Conservation (phyloP, 257 asterid genomes). For the Ligustrum vulgare region DNA sequence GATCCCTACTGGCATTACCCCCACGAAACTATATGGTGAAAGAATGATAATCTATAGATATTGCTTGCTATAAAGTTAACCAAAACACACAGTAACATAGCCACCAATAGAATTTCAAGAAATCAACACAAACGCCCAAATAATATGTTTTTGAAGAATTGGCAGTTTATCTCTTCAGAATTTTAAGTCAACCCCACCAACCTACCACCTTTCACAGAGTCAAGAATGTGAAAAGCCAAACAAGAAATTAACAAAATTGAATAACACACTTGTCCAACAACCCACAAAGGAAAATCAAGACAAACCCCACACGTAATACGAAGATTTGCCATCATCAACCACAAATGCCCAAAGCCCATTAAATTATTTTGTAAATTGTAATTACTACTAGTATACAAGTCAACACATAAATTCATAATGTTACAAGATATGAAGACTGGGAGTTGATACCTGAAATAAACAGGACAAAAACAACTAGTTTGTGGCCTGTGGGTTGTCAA, state of each 20-base stretch:
- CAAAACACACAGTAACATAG: conserved; percentile 26
- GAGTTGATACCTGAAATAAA: conserved; percentile 17
- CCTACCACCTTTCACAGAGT: conserved; percentile 90
- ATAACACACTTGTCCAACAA: conserved; percentile 20
- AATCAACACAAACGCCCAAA: conserved; percentile 40
- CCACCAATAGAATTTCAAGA: conserved; percentile 26
- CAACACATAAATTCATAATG: conserved; percentile 27
- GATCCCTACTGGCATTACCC: conserved; percentile 27
- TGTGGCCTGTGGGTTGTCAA: neutral
- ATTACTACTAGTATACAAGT: conserved; percentile 39
- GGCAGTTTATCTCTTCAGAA: conserved; percentile 12
- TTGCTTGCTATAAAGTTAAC: conserved; percentile 1
- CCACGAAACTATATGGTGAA: conserved; percentile 31
- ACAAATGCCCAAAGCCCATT: conserved; percentile 37
- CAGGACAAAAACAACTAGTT: neutral
- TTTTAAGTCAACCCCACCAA: conserved; percentile 84
- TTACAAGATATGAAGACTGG: conserved; percentile 4
- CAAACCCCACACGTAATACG: conserved; percentile 24
- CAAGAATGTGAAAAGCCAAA: conserved; percentile 20
- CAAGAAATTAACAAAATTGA: conserved; percentile 20
- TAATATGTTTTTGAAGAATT: conserved; percentile 19
- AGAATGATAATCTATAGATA: conserved; percentile 19
- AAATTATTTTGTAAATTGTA: conserved; percentile 22
- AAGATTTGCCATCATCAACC: conserved; percentile 31
- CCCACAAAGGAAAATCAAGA: conserved; percentile 25